Conservation (phyloP, 495 filamentous ascomycete species). For the Usnea hakonensis region DNA sequence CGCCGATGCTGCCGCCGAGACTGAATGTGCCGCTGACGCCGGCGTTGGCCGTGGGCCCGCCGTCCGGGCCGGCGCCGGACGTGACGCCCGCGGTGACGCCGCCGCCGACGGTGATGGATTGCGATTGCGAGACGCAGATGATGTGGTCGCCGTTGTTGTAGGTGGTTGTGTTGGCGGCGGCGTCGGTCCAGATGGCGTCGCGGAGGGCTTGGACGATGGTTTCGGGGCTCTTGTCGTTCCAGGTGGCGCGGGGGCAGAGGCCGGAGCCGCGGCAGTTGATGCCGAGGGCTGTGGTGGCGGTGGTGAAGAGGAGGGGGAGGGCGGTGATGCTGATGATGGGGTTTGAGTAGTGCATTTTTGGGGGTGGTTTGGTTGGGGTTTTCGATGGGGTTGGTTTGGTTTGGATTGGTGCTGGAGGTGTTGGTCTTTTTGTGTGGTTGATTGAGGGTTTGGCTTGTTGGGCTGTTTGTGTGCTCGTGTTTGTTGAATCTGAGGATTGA, state of each 20-base stretch:
- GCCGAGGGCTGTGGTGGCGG: conserved; percentile 13
- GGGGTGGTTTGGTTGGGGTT: not conserved
- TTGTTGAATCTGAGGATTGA: not conserved
- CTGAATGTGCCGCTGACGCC: not conserved
- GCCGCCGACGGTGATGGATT: conserved; percentile 6
- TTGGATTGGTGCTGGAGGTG: not conserved
- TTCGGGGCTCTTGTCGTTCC: conserved; percentile 3
- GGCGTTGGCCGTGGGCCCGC: not conserved
- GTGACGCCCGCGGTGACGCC: not conserved
- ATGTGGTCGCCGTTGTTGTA: conserved; percentile 17
- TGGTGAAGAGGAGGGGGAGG: not conserved
- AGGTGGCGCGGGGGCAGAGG: conserved; percentile 14
- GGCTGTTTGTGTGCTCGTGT: not conserved
- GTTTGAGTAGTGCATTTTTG: conserved; percentile 10
- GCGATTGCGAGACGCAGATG: conserved; percentile 15
- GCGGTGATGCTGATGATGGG: not conserved
- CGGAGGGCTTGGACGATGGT: conserved; percentile 12
- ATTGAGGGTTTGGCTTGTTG: not conserved
- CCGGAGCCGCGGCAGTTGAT: conserved; percentile 20
- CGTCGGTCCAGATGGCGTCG: conserved; percentile 14
- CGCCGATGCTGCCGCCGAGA: conserved; percentile 4
- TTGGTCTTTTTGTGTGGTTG: not conserved
- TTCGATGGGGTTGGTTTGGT: not conserved
- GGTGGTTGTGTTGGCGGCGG: not conserved
- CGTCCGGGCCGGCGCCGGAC: not conserved